Percentiles rank a stretch among this genome's conserved stretches.
Evolutionary conservation across 805 yeast genomes (phyloP).

Genomic region (Metschnikowia matae): DNA sequence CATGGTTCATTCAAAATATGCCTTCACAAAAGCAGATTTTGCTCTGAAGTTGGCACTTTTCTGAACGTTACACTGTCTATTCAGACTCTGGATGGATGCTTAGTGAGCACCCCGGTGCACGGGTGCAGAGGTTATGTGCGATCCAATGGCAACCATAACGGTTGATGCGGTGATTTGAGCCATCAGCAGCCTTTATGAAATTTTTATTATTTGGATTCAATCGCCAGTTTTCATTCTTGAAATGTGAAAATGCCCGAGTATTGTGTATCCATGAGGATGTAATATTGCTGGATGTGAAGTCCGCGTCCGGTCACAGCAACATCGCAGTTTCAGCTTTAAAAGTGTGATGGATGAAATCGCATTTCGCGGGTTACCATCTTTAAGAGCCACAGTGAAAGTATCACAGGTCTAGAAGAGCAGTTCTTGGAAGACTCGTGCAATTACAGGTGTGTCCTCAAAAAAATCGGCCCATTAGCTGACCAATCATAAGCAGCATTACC

Average conservation of each 20-base stretch:
- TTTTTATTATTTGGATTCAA: neutral
- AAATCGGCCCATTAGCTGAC: too few relatives aligned
- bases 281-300: too few relatives aligned
- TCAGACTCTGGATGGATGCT: neutral
- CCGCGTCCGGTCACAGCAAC: neutral
- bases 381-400: neutral
- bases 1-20: neutral
- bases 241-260: too few relatives aligned
- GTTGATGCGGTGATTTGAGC: neutral
- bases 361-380: neutral
- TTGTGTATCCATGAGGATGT: too few relatives aligned
- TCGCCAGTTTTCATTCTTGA: too few relatives aligned
- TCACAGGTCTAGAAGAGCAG: neutral
- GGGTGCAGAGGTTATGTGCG: neutral
- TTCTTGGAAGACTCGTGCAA: neutral
- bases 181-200: neutral
- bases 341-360: neutral
- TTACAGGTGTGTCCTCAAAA: neutral
- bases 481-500: too few relatives aligned
- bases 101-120: conserved; percentile 3
- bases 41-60: neutral
- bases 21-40: neutral
- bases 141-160: neutral
- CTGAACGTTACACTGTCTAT: neutral
- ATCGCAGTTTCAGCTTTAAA: neutral